Conservation (phyloP, 805 yeast species). For the Myxozyma vanderwaltii region DNA sequence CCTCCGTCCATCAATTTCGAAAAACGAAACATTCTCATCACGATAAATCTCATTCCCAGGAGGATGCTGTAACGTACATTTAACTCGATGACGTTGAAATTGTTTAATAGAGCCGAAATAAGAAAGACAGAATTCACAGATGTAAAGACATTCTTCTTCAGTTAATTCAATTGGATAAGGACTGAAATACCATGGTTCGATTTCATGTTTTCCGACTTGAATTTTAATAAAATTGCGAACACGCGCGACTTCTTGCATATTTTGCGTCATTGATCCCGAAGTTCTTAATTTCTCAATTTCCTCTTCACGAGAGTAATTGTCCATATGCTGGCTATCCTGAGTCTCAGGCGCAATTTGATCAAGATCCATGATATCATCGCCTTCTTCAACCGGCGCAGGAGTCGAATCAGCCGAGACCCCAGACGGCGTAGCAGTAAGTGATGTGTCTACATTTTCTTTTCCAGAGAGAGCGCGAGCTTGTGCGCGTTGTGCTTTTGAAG, state of each 20-base stretch:
- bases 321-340: slow-evolving; percentile 46
- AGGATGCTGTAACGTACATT: slow-evolving; percentile 89
- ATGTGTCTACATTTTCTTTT: slow-evolving; percentile 34
- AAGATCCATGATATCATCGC: slow-evolving; percentile 76
- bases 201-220: slow-evolving; percentile 84
- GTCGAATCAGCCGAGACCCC: neutral
- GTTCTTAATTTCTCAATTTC: slow-evolving; percentile 90
- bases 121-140: slow-evolving; percentile 86
- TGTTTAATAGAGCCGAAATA: slow-evolving; percentile 88
- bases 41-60: slow-evolving; percentile 98
- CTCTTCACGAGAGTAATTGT: slow-evolving; percentile 80
- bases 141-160: slow-evolving; percentile 84
- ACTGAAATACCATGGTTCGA: slow-evolving; percentile 98
- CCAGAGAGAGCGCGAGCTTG: slow-evolving; percentile 45
- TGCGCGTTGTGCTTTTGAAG: slow-evolving; percentile 8
- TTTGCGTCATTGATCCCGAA: slow-evolving; percentile 97
- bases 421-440: neutral
- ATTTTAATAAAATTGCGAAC: slow-evolving; percentile 80
- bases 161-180: slow-evolving; percentile 96
- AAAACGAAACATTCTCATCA: slow-evolving; percentile 88
- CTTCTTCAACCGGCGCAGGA: slow-evolving; percentile 29
- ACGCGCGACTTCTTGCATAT: slow-evolving; percentile 79
- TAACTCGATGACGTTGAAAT: slow-evolving; percentile 86
- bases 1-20: slow-evolving; percentile 95
- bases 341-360: slow-evolving; percentile 88